phyloP scores from a whole-genome alignment of 1,139 yeast species.

The Zygosaccharomyces sapae region DNA sequence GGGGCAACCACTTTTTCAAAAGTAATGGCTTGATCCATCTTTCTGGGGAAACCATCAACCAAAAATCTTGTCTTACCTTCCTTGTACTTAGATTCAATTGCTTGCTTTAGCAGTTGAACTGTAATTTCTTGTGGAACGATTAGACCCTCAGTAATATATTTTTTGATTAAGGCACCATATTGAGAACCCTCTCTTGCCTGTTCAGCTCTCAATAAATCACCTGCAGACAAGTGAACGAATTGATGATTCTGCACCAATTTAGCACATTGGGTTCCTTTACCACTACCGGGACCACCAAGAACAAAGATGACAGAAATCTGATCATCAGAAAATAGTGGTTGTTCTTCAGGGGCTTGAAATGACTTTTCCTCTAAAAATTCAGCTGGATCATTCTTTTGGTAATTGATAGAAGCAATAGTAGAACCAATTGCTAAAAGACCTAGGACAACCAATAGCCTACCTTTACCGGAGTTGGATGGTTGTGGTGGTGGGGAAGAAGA shows the following conservation, averaged over 20 bases:
- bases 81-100: slow-evolving; percentile 54
- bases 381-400: slow-evolving; percentile 45
- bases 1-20: slow-evolving; percentile 79
- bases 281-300: slow-evolving; percentile 82
- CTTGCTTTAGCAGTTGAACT: slow-evolving; percentile 73
- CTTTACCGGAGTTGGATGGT: slow-evolving; percentile 13
- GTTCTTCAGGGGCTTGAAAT: slow-evolving; percentile 15
- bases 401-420: slow-evolving; percentile 44
- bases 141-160: slow-evolving; percentile 77
- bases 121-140: slow-evolving; percentile 98
- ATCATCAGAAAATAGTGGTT: slow-evolving; percentile 52
- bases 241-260: slow-evolving; percentile 74
- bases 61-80: slow-evolving; percentile 60
- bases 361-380: slow-evolving; percentile 43
- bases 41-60: slow-evolving; percentile 95
- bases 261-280: slow-evolving; percentile 95
- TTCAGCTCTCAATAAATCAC: slow-evolving; percentile 90
- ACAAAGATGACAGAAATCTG: slow-evolving; percentile 81
- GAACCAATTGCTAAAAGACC: slow-evolving; percentile 44
- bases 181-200: slow-evolving; percentile 78
- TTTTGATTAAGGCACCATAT: slow-evolving; percentile 80
- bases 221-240: slow-evolving; percentile 88
- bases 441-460: slow-evolving; percentile 31
- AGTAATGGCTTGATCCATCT: slow-evolving; percentile 94
- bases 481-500: background rate